Conservation (phyloP, 306 rosid species). For the Cercis canadensis region DNA sequence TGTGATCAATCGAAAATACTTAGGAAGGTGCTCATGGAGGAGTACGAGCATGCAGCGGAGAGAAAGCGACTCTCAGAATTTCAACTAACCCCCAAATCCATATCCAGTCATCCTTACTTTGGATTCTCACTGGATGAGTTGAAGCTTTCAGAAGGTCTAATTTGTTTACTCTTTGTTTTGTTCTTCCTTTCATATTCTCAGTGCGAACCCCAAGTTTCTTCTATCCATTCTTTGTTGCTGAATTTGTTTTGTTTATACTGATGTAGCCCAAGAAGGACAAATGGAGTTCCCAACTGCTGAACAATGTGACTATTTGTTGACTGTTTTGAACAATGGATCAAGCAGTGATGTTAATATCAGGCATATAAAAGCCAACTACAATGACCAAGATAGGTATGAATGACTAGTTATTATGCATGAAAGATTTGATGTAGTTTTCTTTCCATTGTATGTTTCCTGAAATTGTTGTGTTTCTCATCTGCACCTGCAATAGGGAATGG, state of each 20-base stretch:
- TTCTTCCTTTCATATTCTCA: too few species aligned
- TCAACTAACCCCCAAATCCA: constrained; percentile 35
- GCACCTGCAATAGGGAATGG: constrained; percentile 42
- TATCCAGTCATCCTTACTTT: constrained; percentile 33
- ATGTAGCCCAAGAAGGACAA: constrained; percentile 30
- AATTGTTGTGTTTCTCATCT: constrained; percentile 28
- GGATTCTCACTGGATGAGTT: constrained; percentile 40
- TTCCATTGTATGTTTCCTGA: background rate
- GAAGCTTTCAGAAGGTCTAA: constrained; percentile 42
- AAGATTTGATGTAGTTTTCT: background rate
- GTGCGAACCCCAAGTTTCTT: too few species aligned
- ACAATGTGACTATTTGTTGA: too few species aligned
- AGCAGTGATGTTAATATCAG: constrained; percentile 38
- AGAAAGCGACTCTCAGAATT: constrained; percentile 33
- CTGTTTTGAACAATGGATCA: constrained; percentile 45
- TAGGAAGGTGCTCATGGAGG: constrained; percentile 44
- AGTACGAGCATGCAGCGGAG: constrained; percentile 45
- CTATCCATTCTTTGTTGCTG: too few species aligned
- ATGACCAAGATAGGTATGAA: constrained; percentile 46
- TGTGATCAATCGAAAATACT: constrained; percentile 42
- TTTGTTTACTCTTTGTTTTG: background rate
- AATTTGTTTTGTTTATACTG: too few species aligned
- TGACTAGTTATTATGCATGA: background rate
- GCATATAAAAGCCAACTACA: too few species aligned
- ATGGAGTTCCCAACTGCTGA: constrained; percentile 40